phyloP scores from a whole-genome alignment of 208 protist genomes.

The Crithidia acanthocephali region DNA sequence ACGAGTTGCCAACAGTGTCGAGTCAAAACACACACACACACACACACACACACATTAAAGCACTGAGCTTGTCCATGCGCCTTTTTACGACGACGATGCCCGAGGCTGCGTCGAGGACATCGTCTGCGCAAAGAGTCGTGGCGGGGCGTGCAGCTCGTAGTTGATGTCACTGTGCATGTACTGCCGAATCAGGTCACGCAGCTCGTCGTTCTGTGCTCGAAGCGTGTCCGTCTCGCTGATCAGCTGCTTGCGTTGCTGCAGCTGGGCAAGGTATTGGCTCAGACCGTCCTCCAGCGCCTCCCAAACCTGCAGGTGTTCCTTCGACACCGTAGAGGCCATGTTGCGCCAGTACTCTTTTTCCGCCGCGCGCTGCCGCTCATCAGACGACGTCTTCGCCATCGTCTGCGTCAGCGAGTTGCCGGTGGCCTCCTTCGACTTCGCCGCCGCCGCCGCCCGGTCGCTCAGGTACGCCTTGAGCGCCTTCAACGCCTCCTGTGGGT shows the following conservation, averaged over 20 bases:
- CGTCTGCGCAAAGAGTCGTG: slow-evolving; percentile 54
- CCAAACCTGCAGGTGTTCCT: slow-evolving; percentile 88
- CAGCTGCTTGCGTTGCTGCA: slow-evolving; percentile 86
- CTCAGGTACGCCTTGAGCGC: slow-evolving; percentile 85
- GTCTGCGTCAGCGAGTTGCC: slow-evolving; percentile 19
- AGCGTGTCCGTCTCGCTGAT: slow-evolving; percentile 91
- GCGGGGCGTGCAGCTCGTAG: slow-evolving; percentile 89
- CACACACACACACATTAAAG: too few species aligned
- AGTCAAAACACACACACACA: background rate
- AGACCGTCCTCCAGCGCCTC: slow-evolving; percentile 87
- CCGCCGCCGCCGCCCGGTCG: slow-evolving; percentile 49
- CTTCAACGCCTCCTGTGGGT: slow-evolving; percentile 84
- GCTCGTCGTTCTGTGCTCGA: slow-evolving; percentile 93
- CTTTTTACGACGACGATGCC: background rate
- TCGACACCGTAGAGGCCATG: slow-evolving; percentile 79
- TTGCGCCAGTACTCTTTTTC: slow-evolving; percentile 90
- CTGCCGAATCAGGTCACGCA: slow-evolving; percentile 88
- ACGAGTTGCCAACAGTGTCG: background rate
- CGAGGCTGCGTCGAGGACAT: background rate
- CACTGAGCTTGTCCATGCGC: background rate
- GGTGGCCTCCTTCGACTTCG: slow-evolving; percentile 13
- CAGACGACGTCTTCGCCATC: slow-evolving; percentile 28
- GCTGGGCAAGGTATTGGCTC: slow-evolving; percentile 89
- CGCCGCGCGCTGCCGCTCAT: slow-evolving; percentile 46
- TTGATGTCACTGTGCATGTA: slow-evolving; percentile 94